Base-by-base conservation (phyloP, 2,329 filamentous ascomycete genomes). In the Aspergillus chevalieri region DNA sequence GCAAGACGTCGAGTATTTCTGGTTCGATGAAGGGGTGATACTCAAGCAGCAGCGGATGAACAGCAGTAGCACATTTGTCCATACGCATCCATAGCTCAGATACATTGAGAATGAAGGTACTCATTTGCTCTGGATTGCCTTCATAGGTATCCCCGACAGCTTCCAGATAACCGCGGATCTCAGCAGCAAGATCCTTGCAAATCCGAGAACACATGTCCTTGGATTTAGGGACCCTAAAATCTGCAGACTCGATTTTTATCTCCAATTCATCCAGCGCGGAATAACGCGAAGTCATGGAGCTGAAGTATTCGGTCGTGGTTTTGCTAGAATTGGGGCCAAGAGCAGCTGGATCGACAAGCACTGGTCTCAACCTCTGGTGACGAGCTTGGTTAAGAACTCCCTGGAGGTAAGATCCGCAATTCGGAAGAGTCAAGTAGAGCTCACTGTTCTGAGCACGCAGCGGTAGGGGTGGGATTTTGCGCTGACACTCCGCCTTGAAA, bases 1-100 rank as follows among this genome's bases (percentile, higher is more conserved):
- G 78, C 0, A 87, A 66, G 2, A 75, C 67, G 56, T 86, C 74
- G 1, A 87, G 64, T 0, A 78, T 58, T 3, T 75, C 67, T 0
- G 76, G 64, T 0, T 63, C 53, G 43, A 87, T 78, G 0, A 70
- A 66, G 0, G 82, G 79, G 12, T 77, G 69, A 47, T 77, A 83
- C 0, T 79, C 65, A 0, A 44, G 26, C 0, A 87, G 63, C 0
- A 85, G 59, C 0, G 76, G 75, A 43, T 71, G 80, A 0, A 53
- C 52, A 0, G 41, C 9, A 0, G 71, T 64, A 0, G 77, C 75
- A n/a, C 59, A 63, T 9, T 66, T 57, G 52, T 87, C 84, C 60
- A 86, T 73, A 1, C 61, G 57, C 3, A 78, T 60, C 83, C 83
- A 87, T 0, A 83, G 54, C 45, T 81, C 76, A 58, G 86, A 74